phyloP scores from a whole-genome alignment of 2,329 filamentous ascomycete species.

The Phialophora tarda region DNA sequence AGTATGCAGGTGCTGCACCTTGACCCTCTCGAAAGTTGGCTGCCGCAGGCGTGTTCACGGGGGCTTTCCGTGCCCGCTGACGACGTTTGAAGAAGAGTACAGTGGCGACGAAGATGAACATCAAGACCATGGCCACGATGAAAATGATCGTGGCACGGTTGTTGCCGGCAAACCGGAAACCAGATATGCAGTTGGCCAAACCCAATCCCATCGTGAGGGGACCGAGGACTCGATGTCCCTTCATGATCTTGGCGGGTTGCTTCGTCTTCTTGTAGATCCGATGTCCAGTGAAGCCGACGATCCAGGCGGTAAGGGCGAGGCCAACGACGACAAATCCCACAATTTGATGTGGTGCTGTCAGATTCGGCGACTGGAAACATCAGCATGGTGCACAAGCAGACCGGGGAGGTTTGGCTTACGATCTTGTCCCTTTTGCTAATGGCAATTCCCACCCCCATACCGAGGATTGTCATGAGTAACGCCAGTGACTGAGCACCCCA shows the following conservation, averaged over 20 bases:
- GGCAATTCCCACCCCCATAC: conserved; percentile 60
- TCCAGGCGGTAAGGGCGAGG: conserved; percentile 60
- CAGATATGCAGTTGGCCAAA: conserved; percentile 63
- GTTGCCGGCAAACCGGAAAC: conserved; percentile 61
- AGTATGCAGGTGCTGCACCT: conserved; percentile 12
- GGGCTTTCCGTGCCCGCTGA: conserved; percentile 42
- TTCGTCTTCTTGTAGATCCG: conserved; percentile 59
- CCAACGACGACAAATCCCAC: conserved; percentile 62
- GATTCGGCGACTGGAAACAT: conserved; percentile 54
- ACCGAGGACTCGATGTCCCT: conserved; percentile 64
- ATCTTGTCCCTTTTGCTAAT: conserved; percentile 61
- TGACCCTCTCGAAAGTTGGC: conserved; percentile 39
- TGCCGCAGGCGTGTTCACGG: conserved; percentile 37
- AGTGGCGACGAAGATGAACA: conserved; percentile 48
- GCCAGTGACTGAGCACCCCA: conserved; percentile 60
- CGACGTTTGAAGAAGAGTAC: conserved; percentile 45
- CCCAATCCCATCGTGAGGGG: conserved; percentile 60
- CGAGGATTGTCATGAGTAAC: conserved; percentile 56
- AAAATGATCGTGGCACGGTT: conserved; percentile 57
- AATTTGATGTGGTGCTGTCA: conserved; percentile 63
- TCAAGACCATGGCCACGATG: conserved; percentile 54
- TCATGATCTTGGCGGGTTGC: conserved; percentile 55
- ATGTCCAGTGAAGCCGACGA: conserved; percentile 63
- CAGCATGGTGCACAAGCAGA: conserved; percentile 10
- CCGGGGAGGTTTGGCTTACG: conserved; percentile 50